Evolutionary conservation across 2,329 filamentous ascomycete genomes (phyloP).

Genomic region (Stromatinia cepivora): DNA sequence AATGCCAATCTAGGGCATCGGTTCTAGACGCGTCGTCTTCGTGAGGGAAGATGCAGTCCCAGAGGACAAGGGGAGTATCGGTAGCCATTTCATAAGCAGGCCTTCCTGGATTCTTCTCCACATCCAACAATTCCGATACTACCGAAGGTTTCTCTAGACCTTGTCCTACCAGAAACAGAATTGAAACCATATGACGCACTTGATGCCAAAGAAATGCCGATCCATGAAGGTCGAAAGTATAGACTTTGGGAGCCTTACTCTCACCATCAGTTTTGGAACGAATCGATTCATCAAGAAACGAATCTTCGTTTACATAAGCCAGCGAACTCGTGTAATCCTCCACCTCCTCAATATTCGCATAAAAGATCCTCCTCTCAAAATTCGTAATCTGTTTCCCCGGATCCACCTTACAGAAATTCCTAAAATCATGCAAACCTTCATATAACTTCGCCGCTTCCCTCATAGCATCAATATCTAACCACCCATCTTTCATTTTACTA

Average conservation of each 20-base stretch:
- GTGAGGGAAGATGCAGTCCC: constrained; percentile 88
- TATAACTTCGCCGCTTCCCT: constrained; percentile 74
- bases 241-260: constrained; percentile 60
- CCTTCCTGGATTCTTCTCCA: constrained; percentile 67
- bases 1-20: constrained; percentile 75
- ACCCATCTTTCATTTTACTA: constrained; percentile 59
- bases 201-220: constrained; percentile 98
- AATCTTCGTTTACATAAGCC: constrained; percentile 49
- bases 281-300: constrained; percentile 21
- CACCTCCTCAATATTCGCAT: constrained; percentile 75
- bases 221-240: constrained; percentile 84
- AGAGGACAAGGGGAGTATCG: constrained; percentile 86
- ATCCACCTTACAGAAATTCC: constrained; percentile 96
- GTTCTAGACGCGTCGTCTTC: constrained; percentile 45
- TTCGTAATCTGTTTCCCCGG: constrained; percentile 84
- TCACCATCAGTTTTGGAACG: constrained; percentile 6
- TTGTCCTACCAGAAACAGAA: constrained; percentile 92
- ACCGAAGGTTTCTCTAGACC: constrained; percentile 75
- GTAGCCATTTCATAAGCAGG: constrained; percentile 89
- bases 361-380: constrained; percentile 76
- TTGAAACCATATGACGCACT: constrained; percentile 87
- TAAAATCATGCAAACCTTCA: constrained; percentile 86
- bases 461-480: constrained; percentile 89
- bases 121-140: constrained; percentile 73
- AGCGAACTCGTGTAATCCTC: constrained; percentile 54